phyloP scores from a whole-genome alignment of 108 stramenopile species.

The Discostella pseudostelligera region DNA sequence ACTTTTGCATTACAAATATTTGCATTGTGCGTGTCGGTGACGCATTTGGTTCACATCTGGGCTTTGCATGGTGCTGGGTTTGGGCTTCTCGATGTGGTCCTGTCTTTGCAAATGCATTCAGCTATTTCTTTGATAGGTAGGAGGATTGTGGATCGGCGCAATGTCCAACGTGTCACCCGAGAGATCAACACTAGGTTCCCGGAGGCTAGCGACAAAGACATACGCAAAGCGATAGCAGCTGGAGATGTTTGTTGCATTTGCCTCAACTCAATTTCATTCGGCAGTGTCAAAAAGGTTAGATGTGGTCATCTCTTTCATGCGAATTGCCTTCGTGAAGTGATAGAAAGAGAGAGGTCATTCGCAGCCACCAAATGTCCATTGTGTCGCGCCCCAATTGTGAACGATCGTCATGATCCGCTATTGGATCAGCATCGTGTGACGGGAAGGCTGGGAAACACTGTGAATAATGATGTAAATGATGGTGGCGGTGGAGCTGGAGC shows the following conservation, averaged over 20 bases:
- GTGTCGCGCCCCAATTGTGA: constrained; percentile 63
- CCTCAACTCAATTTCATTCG: constrained; percentile 59
- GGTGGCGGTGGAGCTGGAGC: constrained; percentile 13
- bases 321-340: constrained; percentile 74
- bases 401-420: constrained; percentile 29
- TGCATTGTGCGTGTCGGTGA: constrained; percentile 47
- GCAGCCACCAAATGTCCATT: constrained; percentile 69
- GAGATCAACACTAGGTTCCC: constrained; percentile 56
- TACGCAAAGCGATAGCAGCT: constrained; percentile 57
- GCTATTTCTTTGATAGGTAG: constrained; percentile 54
- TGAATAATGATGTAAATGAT: neutral
- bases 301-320: constrained; percentile 83
- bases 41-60: constrained; percentile 79
- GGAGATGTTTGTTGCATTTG: constrained; percentile 86
- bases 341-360: constrained; percentile 68
- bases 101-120: constrained; percentile 73
- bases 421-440: neutral
- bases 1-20: constrained; percentile 59
- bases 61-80: constrained; percentile 58
- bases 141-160: constrained; percentile 68
- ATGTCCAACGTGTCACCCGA: constrained; percentile 56
- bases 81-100: constrained; percentile 67
- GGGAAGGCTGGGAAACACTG: constrained; percentile 6
- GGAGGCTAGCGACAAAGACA: constrained; percentile 67
- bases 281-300: constrained; percentile 66